Evolutionary conservation across 352 stramenopile species (phyloP), one percentile per base, ranked within the genome.

Genomic region (Hyphochytrium catenoides): DNA sequence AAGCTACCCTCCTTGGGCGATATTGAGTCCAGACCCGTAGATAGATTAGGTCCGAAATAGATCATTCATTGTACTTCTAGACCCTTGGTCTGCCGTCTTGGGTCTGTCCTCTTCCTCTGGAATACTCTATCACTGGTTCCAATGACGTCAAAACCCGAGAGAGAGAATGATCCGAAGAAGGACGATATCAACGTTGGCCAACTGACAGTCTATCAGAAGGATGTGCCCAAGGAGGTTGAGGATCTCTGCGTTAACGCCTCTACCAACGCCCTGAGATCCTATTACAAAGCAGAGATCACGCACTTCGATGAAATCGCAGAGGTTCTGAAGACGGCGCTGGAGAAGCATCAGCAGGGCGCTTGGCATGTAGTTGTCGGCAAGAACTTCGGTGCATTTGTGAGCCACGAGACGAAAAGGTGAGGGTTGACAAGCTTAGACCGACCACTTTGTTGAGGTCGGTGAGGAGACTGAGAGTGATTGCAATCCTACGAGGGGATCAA

Each of bases 361-460:
- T 85, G 65, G 66, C 68, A 79, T 36, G 67, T 81, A 14, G 64
- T 79, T 39, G 66, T 81, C 6, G 68, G 68, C 55, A 82, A 79
- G 40, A 76, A 62, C 9, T 84, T 76, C 31, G 65, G 68, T 17
- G 77, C 63, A 14, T 81, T 79, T 39, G 65, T 81, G 29, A 78
- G 62, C 3, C 68, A 83, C 41, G 62, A 81, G 44, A 56, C 77
- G 31, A 75, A 78, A 60, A 71, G 62, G 67, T 75, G 48, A 47
- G 58, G 44, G 9, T 12, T 23, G 9, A n/a, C n/a, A n/a, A n/a
- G n/a, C n/a, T n/a, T n/a, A n/a, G n/a, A n/a, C n/a, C n/a, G n/a
- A n/a, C n/a, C n/a, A n/a, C n/a, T n/a, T n/a, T n/a, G n/a, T n/a
- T n/a, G n/a, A n/a, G n/a, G n/a, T n/a, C n/a, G n/a, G n/a, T n/a